Evolutionary conservation across 2,329 filamentous ascomycete species (phyloP).

Genomic region (Cucurbitaria berberidis): DNA sequence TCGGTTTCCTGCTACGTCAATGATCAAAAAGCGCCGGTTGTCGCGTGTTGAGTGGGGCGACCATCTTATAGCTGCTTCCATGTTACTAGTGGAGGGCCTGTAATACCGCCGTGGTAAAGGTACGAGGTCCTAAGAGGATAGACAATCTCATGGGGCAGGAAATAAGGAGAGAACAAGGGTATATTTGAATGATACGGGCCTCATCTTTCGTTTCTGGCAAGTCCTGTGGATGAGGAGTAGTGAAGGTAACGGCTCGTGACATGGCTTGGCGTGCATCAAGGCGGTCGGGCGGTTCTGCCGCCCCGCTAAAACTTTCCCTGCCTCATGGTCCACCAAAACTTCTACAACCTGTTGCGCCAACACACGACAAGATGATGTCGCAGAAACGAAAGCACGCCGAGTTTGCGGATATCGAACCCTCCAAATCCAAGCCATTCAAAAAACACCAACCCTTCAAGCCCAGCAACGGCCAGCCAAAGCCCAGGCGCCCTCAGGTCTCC

Average conservation of each 20-base stretch:
- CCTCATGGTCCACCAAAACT: slow-evolving; percentile 3
- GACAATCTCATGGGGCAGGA: neutral
- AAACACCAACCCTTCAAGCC: slow-evolving; percentile 34
- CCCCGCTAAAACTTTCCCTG: slow-evolving; percentile 43
- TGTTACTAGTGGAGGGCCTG: slow-evolving; percentile 36
- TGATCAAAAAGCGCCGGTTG: slow-evolving; percentile 64
- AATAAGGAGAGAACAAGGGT: neutral
- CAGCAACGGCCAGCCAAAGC: slow-evolving; percentile 16
- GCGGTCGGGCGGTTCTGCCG: slow-evolving; percentile 32
- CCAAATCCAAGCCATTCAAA: slow-evolving; percentile 24
- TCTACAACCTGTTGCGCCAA: slow-evolving; percentile 1
- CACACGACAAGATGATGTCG: slow-evolving; percentile 41
- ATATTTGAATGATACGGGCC: neutral
- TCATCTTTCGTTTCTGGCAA: neutral
- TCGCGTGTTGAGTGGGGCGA: slow-evolving; percentile 62
- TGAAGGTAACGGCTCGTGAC: slow-evolving; percentile 32
- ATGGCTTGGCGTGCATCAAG: slow-evolving; percentile 21
- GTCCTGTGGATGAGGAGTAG: neutral
- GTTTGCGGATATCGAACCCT: slow-evolving; percentile 15
- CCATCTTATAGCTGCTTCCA: slow-evolving; percentile 69
- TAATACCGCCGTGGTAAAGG: neutral
- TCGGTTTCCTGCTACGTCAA: slow-evolving; percentile 66
- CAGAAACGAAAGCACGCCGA: slow-evolving; percentile 45
- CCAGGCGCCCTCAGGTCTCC: slow-evolving; percentile 24
- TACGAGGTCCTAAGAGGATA: neutral